Percentiles rank a stretch among this genome's conserved stretches.
These are phyloP conservation scores for Podospora conica DNA, from an alignment of 495 filamentous ascomycete species.

Conservation along the genomic window DNA sequence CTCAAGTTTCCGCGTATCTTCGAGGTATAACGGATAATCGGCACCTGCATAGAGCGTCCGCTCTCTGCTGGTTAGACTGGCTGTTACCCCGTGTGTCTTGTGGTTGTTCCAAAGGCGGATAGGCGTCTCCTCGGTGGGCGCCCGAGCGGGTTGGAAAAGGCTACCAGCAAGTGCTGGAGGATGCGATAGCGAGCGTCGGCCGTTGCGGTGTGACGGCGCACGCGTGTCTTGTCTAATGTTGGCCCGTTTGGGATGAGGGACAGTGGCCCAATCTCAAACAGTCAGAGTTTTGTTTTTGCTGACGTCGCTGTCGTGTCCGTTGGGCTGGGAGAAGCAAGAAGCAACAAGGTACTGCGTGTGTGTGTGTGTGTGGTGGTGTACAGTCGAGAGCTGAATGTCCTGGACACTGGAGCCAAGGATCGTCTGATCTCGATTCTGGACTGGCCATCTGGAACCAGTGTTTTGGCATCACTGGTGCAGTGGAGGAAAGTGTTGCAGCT, in stretches of 20 bases:
- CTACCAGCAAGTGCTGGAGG: not conserved
- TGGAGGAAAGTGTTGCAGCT: no score
- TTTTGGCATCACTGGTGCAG: not conserved
- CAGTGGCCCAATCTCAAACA: not conserved
- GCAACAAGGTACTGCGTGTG: no score
- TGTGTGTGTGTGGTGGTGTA: no score
- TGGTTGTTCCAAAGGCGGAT: not conserved
- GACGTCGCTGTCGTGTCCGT: not conserved
- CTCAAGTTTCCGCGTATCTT: not conserved
- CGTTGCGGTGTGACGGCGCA: constrained; percentile 4
- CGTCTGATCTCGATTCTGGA: no score
- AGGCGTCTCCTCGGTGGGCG: not conserved
- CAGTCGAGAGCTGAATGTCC: not conserved
- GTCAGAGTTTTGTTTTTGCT: not conserved
- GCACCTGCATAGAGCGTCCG: no score
- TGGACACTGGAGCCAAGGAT: not conserved
- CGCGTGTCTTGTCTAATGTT: not conserved
- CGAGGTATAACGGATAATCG: not conserved
- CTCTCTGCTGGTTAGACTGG: no score
- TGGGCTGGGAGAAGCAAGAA: no score
- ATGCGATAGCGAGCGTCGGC: not conserved
- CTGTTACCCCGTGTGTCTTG: not conserved
- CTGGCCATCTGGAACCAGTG: not conserved
- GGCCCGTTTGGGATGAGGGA: not conserved
- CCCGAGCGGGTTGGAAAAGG: not conserved